Evolutionary conservation across 495 filamentous ascomycete species (phyloP), one percentile per base, ranked within the genome.

Genomic region (Recurvomyces mirabilis): DNA sequence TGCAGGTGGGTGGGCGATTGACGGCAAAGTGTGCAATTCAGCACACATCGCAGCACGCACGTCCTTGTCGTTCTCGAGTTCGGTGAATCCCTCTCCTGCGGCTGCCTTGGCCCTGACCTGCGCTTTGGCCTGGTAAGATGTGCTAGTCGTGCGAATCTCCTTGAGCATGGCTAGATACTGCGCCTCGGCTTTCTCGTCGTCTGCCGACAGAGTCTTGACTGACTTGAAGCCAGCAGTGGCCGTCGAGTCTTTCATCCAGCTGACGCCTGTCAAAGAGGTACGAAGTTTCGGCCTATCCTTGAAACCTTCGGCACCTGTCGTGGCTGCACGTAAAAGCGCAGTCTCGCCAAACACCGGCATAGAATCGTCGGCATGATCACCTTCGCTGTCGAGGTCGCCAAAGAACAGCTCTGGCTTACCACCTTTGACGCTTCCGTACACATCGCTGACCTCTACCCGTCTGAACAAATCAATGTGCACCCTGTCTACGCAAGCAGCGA

Each of bases 391-490:
- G 17, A 63, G 13, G 3, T 45, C 41, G 12, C 54, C 61, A 49
- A 66, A 66, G 0, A 55, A 63, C 58, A 65, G 60, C 51, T 66
- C 63, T 24, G 34, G 48, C 30, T 60, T 54, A 24, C 61, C 63
- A 11, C 61, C 61, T 46, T 66, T 66, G 29, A 65, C 35, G 46
- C 60, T 65, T 7, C 52, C 54, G 49, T 56, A 66, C 7, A 62
- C 60, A 33, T 66, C 58, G 5, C 53, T 57, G 34, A 66, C 47
- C 22, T 61, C 51, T 19, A 63, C 57, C 2, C 50, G 49, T 31
- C 63, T 23, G 42, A 64, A 59, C 1, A 66, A 51, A 5, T 36
- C 39, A 12, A 66, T 57, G 9, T 33, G 56, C 4, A 66, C 61
- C 29, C 52, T 46, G 19, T 63, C 59, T 0, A 41, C 52, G 30